Percentiles rank a stretch among this genome's conserved stretches.
These are phyloP conservation scores for Agaricus subrufescens DNA, from an alignment of 768 basidiomycete genomes.

Conservation along the genomic window DNA sequence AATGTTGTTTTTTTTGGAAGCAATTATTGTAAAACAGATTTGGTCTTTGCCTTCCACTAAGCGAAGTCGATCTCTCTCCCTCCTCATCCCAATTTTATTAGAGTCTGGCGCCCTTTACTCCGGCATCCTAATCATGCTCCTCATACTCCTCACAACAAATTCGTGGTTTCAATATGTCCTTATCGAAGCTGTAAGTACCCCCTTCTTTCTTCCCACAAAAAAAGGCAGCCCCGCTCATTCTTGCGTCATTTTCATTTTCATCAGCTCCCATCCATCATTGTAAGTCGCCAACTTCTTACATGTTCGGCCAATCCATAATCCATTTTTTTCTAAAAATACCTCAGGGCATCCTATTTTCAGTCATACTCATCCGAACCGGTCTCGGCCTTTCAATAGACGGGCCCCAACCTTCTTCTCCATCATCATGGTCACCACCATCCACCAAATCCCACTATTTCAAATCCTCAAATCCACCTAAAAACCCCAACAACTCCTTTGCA, in stretches of 20 bases:
- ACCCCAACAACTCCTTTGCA: too few relatives aligned
- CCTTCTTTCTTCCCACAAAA: not conserved
- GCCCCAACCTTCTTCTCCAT: not conserved
- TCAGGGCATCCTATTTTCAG: conserved; percentile 28
- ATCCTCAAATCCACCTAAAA: not conserved
- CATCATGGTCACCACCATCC: too few relatives aligned
- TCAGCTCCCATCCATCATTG: conserved; percentile 4
- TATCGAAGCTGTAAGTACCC: conserved; percentile 24
- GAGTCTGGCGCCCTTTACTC: conserved; percentile 31
- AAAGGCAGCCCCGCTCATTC: not conserved
- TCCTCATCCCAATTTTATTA: conserved; percentile 24
- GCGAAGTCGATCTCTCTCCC: conserved; percentile 15
- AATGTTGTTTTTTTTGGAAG: not conserved
- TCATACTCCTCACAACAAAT: conserved; percentile 22
- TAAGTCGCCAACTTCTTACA: not conserved
- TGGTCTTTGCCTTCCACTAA: not conserved
- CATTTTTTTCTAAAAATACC: not conserved
- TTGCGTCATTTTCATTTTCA: too few relatives aligned
- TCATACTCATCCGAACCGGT: conserved; percentile 31
- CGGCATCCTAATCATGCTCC: conserved; percentile 23
- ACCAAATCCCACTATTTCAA: not conserved
- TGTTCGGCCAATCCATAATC: not conserved
- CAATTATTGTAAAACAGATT: conserved; percentile 1
- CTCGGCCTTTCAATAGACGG: conserved; percentile 19
- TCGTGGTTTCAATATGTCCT: conserved; percentile 28